These are phyloP conservation scores for Fusarium protoensiforme DNA, from an alignment of 2,329 filamentous ascomycete species.

Conservation along the genomic window DNA sequence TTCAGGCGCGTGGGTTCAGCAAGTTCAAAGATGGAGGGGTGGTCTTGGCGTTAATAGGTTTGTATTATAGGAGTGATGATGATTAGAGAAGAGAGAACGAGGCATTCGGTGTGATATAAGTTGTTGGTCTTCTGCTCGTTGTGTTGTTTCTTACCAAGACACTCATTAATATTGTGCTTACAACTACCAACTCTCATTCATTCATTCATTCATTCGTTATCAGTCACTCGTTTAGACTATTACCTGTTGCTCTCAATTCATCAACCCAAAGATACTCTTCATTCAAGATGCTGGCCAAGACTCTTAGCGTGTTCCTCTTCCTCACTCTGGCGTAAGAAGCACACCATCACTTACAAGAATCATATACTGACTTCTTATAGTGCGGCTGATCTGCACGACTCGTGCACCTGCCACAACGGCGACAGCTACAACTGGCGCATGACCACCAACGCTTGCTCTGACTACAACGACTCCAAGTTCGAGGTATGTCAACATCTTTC, in stretches of 20 bases:
- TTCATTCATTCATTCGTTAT: slow-evolving; percentile 8
- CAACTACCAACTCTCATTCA: slow-evolving; percentile 7
- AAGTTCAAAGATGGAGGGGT: not conserved
- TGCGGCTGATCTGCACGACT: slow-evolving; percentile 30
- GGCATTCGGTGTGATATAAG: not conserved
- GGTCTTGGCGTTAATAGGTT: not conserved
- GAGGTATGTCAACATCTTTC: slow-evolving; percentile 7
- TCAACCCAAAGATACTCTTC: not conserved
- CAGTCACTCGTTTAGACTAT: not conserved
- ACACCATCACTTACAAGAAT: not conserved
- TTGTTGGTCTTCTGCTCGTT: not conserved
- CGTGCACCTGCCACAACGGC: slow-evolving; percentile 34
- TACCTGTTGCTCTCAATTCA: not conserved
- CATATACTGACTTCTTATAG: not conserved
- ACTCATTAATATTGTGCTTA: not conserved
- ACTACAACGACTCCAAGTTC: slow-evolving; percentile 24
- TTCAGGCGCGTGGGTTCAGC: not conserved
- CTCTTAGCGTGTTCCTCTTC: slow-evolving; percentile 21
- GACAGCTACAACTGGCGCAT: slow-evolving; percentile 36
- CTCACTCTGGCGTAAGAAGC: slow-evolving; percentile 24
- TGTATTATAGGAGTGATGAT: not conserved
- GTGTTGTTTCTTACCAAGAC: not conserved
- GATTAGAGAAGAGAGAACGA: not conserved
- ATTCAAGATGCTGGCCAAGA: slow-evolving; percentile 29
- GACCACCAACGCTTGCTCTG: slow-evolving; percentile 27